Base-by-base conservation (phyloP, 768 basidiomycete species). In the Epithele typhae region DNA sequence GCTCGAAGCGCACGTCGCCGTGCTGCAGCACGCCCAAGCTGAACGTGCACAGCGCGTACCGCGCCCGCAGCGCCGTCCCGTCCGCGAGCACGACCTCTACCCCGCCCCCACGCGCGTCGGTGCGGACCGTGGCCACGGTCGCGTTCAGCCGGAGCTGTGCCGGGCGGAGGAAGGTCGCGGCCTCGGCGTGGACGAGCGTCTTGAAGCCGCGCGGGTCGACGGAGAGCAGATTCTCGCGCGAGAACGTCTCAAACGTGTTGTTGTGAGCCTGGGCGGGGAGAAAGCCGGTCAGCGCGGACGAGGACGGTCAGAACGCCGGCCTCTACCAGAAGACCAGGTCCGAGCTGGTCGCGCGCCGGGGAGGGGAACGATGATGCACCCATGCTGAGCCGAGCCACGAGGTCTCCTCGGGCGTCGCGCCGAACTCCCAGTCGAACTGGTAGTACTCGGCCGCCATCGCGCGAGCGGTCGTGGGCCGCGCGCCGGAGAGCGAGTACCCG, bases 11-110 rank as follows among this genome's bases (percentile, higher is more conserved):
- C 4, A 86, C 76, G 48, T 84, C 82, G 24, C 72, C 65, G 46
- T 82, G 69, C 63, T 87, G 84, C 44, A 87, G 65, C 6, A 87
- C 84, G 0, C 84, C 84, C 1, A 83, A 59, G 50, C 82, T 84
- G 64, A 86, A 86, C 0, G 84, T 86, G 51, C 76, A 78, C 23
- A 87, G 57, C 3, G 76, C 81, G 58, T 82, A 79, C 42, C 83
- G 75, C 12, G 73, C 81, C 12, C 61, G 65, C 19, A 84, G 55
- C 2, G 34, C 63, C 25, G 62, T 50, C 1, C 78, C 79, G 46
- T 72, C 64, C 1, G 62, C 52, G 23, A 82, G 65, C 14, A 67
- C 67, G 25, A 87, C 74, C 1, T 14, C 6, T 19, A 60, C 64
- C 14, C 80, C 79, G n/a, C n/a, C n/a, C 3, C 73, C 66, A 17